Evolutionary conservation across 805 yeast genomes (phyloP), one percentile per base, ranked within the genome.

Genomic region (Ogataea philodendri): DNA sequence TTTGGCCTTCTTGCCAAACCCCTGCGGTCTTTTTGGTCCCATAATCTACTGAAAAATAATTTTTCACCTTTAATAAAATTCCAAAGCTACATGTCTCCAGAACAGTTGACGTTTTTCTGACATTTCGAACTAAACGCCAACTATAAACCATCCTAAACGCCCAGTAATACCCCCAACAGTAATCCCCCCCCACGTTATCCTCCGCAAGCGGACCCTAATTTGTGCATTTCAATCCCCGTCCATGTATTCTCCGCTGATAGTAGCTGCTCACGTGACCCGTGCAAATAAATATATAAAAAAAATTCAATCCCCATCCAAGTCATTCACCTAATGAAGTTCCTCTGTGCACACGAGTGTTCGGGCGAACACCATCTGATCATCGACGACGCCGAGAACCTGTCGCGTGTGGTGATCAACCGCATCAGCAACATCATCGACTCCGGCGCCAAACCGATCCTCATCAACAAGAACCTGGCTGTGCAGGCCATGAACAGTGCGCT

Each of bases 21-120:
- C 87, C 35, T 75, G 55, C 7, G 84, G 77, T 64, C 88, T 71
- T 49, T 81, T 81, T 19, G 57, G 52, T 17, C 72, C 80, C 81
- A 74, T 75, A 20, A 11, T 29, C 25, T 16, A 14, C 7, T 10
- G 10, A 35, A 42, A 23, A 46, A 42, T 30, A 49, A 44, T 21
- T 25, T 19, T 35, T 36, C 24, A 37, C 45, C 30, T 30, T 32
- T 19, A 38, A 32, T 24, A 39, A 26, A 14, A 30, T 10, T 18
- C 14, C 9, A 28, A 19, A 28, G n/a, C n/a, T n/a, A n/a, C n/a
- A n/a, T n/a, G n/a, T n/a, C n/a, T n/a, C n/a, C n/a, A n/a, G n/a
- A n/a, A n/a, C n/a, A n/a, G n/a, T n/a, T n/a, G n/a, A n/a, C n/a
- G n/a, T n/a, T n/a, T n/a, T n/a, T n/a, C n/a, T n/a, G n/a, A n/a